These are phyloP conservation scores for Sclerotinia minor DNA, from an alignment of 2,329 filamentous ascomycete species.

Conservation along the genomic window DNA sequence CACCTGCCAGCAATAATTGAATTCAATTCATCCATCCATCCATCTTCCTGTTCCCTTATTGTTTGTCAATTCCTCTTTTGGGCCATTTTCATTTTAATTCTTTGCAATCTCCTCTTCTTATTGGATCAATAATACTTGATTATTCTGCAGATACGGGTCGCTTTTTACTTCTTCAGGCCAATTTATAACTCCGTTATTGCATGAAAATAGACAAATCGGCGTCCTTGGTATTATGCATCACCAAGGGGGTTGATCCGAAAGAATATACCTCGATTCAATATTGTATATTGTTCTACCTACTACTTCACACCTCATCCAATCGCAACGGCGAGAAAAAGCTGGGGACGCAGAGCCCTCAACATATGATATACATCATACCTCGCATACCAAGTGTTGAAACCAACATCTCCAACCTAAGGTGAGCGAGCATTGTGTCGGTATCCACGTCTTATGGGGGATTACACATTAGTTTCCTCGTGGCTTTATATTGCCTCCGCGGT, in stretches of 20 bases:
- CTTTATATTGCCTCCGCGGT: constrained; percentile 23
- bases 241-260: constrained; percentile 11
- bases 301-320: constrained; percentile 5
- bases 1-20: not conserved
- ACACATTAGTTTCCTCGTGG: constrained; percentile 21
- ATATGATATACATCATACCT: constrained; percentile 20
- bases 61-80: constrained; percentile 13
- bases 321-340: constrained; percentile 10
- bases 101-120: not conserved
- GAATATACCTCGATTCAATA: not conserved
- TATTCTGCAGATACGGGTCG: constrained; percentile 18
- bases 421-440: constrained; percentile 19
- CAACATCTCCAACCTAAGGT: constrained; percentile 14
- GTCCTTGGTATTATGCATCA: constrained; percentile 24
- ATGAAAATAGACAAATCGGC: constrained; percentile 20
- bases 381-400: constrained; percentile 21
- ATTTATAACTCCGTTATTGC: constrained; percentile 23
- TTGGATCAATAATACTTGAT: constrained; percentile 12
- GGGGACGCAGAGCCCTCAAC: constrained; percentile 21
- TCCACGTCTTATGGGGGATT: constrained; percentile 21
- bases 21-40: no score
- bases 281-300: not conserved
- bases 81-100: constrained; percentile 15
- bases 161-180: constrained; percentile 6
- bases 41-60: not conserved